Conservation (phyloP, 495 filamentous ascomycete genomes). For the Xylaria longipes region DNA sequence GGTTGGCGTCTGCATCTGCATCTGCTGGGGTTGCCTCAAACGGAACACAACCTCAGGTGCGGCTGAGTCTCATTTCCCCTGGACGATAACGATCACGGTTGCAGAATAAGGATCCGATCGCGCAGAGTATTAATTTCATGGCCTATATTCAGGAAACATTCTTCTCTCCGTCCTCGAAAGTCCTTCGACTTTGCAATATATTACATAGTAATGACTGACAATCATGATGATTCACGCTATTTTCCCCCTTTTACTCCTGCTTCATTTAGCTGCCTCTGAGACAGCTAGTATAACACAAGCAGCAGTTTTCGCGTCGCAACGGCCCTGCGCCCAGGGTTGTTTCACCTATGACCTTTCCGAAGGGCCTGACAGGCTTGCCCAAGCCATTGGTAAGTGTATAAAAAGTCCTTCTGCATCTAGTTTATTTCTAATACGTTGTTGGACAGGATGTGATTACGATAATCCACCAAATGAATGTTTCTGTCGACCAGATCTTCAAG, state of each 20-base stretch:
- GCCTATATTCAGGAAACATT: neutral
- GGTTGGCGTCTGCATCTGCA: neutral
- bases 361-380: neutral
- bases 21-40: neutral
- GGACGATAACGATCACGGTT: neutral
- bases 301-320: constrained; percentile 4
- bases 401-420: neutral
- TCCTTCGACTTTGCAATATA: neutral
- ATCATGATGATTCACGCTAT: neutral
- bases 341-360: neutral
- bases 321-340: constrained; percentile 14
- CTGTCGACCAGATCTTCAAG: constrained; percentile 22
- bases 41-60: constrained; percentile 11
- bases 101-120: neutral
- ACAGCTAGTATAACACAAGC: constrained; percentile 1
- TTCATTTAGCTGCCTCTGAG: neutral
- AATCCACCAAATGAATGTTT: constrained; percentile 16
- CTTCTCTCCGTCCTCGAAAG: neutral
- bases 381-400: neutral
- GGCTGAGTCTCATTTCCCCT: constrained; percentile 16
- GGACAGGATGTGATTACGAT: constrained; percentile 5
- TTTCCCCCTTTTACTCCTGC: neutral
- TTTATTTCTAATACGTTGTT: neutral
- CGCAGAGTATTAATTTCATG: neutral
- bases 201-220: neutral